Percentiles rank a stretch among this genome's conserved stretches.
These are phyloP conservation scores for Neurospora sp. DNA, from an alignment of 495 filamentous ascomycete genomes.

Conservation along the genomic window DNA sequence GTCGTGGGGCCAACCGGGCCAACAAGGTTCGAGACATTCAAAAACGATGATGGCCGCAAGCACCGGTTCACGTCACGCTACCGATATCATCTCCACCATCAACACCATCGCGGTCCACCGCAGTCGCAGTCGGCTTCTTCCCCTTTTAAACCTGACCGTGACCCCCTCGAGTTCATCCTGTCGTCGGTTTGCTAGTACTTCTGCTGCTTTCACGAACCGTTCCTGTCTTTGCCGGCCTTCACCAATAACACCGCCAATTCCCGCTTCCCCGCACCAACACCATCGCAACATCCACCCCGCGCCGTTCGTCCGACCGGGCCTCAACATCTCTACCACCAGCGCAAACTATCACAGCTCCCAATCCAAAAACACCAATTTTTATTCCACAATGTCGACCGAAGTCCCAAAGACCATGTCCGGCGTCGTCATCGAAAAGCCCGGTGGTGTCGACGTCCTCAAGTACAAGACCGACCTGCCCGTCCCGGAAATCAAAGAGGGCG, in stretches of 20 bases:
- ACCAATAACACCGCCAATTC: neutral
- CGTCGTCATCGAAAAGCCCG: constrained; percentile 62
- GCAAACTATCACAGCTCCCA: neutral
- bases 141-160: neutral
- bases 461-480: constrained; percentile 68
- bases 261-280: neutral
- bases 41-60: neutral
- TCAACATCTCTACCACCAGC: neutral
- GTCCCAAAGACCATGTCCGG: constrained; percentile 62
- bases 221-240: neutral
- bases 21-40: neutral
- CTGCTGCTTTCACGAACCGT: neutral
- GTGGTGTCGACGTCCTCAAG: constrained; percentile 69
- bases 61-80: neutral
- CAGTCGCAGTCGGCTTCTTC: neutral
- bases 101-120: neutral
- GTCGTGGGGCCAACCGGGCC: neutral
- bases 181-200: neutral
- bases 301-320: neutral
- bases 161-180: neutral
- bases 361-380: neutral
- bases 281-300: neutral
- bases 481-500: constrained; percentile 55
- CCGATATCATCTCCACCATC: neutral
- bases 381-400: constrained; percentile 4